These are phyloP conservation scores for Cephalotrichum gorgonifer DNA, from an alignment of 2,329 filamentous ascomycete species.

Conservation along the genomic window DNA sequence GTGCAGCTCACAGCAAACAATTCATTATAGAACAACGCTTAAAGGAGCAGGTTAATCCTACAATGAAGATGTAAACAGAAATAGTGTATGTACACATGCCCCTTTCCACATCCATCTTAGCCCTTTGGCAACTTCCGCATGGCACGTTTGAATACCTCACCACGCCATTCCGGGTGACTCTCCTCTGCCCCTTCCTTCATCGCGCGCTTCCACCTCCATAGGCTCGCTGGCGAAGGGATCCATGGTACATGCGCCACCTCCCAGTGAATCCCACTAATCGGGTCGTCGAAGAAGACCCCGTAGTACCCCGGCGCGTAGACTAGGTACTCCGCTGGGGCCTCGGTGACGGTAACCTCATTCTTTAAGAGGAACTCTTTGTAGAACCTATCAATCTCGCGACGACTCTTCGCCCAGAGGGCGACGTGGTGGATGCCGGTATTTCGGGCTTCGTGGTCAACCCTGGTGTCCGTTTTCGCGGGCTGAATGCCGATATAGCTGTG, in stretches of 20 bases:
- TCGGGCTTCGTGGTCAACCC: background rate
- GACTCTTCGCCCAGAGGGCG: background rate
- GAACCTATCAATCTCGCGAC: background rate
- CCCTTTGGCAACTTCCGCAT: background rate
- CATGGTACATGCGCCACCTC: background rate
- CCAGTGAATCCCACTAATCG: background rate
- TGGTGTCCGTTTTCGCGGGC: background rate
- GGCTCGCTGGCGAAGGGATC: background rate
- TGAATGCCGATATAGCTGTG: slow-evolving; percentile 1
- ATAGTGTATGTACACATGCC: too few species aligned
- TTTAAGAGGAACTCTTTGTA: background rate
- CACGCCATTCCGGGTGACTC: background rate
- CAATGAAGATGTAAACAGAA: too few species aligned
- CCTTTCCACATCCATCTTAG: too few species aligned
- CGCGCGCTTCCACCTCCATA: background rate
- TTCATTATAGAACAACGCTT: too few species aligned
- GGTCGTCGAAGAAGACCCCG: background rate
- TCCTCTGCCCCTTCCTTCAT: background rate
- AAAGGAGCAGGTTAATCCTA: too few species aligned
- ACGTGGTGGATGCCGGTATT: background rate
- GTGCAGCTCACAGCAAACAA: too few species aligned
- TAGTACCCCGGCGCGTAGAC: background rate
- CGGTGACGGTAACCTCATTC: background rate
- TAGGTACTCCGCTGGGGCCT: background rate
- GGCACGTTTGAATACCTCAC: background rate